Evolutionary conservation across 1,284 basidiomycete species (phyloP).

Genomic region (Hymenochaete sp.): DNA sequence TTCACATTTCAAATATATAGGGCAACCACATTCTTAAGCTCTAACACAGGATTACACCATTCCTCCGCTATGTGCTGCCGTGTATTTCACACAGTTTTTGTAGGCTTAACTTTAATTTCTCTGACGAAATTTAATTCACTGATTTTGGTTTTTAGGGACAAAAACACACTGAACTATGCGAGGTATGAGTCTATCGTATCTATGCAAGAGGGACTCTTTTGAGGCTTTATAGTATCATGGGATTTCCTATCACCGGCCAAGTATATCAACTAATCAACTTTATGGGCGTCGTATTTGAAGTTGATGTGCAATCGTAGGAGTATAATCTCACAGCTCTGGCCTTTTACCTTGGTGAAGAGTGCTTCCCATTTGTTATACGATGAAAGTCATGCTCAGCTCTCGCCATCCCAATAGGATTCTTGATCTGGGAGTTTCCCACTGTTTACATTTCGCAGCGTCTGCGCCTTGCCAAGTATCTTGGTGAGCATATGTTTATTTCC

Average conservation of each 20-base stretch:
- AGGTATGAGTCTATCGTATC: slow-evolving; percentile 30
- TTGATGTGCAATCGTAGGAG: slow-evolving; percentile 27
- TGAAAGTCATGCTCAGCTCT: neutral
- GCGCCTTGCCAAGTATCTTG: slow-evolving; percentile 53
- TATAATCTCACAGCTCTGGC: slow-evolving; percentile 62
- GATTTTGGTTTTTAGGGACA: slow-evolving; percentile 37
- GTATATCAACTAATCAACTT: slow-evolving; percentile 24
- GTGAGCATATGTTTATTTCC: slow-evolving; percentile 26
- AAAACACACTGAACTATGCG: slow-evolving; percentile 60
- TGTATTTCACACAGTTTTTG: slow-evolving; percentile 62
- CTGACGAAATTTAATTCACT: neutral
- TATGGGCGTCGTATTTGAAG: neutral
- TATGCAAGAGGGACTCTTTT: slow-evolving; percentile 6
- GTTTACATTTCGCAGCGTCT: slow-evolving; percentile 57
- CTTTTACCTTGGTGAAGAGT: slow-evolving; percentile 45
- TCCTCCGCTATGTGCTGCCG: slow-evolving; percentile 52
- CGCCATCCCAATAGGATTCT: slow-evolving; percentile 35
- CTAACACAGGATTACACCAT: slow-evolving; percentile 43
- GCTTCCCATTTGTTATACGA: slow-evolving; percentile 6
- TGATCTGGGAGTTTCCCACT: slow-evolving; percentile 60
- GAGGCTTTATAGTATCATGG: slow-evolving; percentile 44
- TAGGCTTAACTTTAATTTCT: slow-evolving; percentile 24
- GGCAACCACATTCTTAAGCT: neutral
- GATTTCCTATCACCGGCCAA: slow-evolving; percentile 53
- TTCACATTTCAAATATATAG: neutral